phyloP scores from a whole-genome alignment of 2,329 filamentous ascomycete genomes.

The Nigrospora oryzae region DNA sequence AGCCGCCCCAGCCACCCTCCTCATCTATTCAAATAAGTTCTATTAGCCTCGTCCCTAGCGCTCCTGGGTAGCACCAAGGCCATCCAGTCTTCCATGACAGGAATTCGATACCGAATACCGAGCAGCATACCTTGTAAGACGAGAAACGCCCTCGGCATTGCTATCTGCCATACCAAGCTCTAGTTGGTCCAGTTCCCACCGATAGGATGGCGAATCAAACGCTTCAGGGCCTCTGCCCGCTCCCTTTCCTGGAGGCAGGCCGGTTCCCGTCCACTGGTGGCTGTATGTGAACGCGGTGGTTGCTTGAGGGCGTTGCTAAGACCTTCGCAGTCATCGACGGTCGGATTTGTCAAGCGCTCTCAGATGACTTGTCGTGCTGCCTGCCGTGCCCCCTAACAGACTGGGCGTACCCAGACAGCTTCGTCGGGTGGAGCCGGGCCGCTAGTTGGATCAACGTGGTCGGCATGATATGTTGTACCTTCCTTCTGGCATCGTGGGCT shows the following conservation, averaged over 20 bases:
- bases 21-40: too few relatives aligned
- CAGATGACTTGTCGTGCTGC: slow-evolving; percentile 56
- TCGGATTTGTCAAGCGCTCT: slow-evolving; percentile 32
- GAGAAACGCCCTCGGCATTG: too few relatives aligned
- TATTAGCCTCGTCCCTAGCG: too few relatives aligned
- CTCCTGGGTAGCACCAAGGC: too few relatives aligned
- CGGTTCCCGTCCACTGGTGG: slow-evolving; percentile 38
- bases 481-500: slow-evolving; percentile 72
- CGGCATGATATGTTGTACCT: slow-evolving; percentile 62
- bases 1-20: too few relatives aligned
- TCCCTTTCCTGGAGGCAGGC: slow-evolving; percentile 58
- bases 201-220: too few relatives aligned
- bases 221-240: neutral
- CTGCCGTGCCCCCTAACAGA: slow-evolving; percentile 82
- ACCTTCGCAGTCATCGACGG: slow-evolving; percentile 43
- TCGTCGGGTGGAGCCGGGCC: slow-evolving; percentile 48
- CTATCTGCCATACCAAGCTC: too few relatives aligned
- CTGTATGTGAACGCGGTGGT: slow-evolving; percentile 6
- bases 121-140: too few relatives aligned
- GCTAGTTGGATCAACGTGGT: slow-evolving; percentile 80
- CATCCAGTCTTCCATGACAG: too few relatives aligned
- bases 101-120: too few relatives aligned
- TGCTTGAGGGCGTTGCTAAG: slow-evolving; percentile 18
- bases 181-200: too few relatives aligned
- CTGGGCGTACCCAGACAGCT: slow-evolving; percentile 60